phyloP scores from a whole-genome alignment of 352 stramenopile species.

The Globisporangium canariense region DNA sequence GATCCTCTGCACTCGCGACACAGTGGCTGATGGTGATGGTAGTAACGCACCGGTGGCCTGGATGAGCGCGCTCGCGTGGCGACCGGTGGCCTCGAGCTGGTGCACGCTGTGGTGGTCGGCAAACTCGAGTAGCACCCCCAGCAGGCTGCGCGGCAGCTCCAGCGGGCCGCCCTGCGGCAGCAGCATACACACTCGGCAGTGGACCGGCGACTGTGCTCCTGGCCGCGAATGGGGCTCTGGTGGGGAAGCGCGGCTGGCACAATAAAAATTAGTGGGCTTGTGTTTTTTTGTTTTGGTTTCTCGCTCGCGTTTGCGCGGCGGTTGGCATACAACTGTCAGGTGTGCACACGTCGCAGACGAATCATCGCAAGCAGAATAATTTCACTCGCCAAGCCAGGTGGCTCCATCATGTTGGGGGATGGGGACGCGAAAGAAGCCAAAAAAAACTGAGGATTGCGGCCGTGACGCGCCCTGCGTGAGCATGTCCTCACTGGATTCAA shows the following conservation, averaged over 20 bases:
- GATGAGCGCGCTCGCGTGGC: conserved; percentile 14
- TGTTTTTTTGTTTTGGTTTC: neutral
- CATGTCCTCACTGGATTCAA: conserved; percentile 1
- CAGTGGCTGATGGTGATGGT: neutral
- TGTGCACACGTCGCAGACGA: conserved; percentile 16
- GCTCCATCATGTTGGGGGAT: conserved; percentile 4
- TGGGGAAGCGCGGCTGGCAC: neutral
- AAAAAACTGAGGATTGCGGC: conserved; percentile 2
- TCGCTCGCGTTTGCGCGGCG: no score
- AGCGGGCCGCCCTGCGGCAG: conserved; percentile 1
- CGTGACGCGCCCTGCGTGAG: conserved; percentile 4
- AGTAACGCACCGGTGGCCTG: conserved; percentile 11
- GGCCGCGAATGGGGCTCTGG: conserved; percentile 20
- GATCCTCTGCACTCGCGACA: neutral
- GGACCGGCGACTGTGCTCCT: conserved; percentile 22
- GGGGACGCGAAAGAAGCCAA: neutral
- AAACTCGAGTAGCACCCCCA: conserved; percentile 27
- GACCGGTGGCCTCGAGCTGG: conserved; percentile 20
- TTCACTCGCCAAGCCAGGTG: neutral
- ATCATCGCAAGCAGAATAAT: neutral
- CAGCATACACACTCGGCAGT: neutral
- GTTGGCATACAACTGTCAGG: neutral
- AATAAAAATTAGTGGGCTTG: neutral
- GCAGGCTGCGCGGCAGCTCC: conserved; percentile 24
- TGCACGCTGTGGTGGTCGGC: conserved; percentile 27